Evolutionary conservation across 2,329 filamentous ascomycete species (phyloP).

Genomic region (Juglanconis sp.): DNA sequence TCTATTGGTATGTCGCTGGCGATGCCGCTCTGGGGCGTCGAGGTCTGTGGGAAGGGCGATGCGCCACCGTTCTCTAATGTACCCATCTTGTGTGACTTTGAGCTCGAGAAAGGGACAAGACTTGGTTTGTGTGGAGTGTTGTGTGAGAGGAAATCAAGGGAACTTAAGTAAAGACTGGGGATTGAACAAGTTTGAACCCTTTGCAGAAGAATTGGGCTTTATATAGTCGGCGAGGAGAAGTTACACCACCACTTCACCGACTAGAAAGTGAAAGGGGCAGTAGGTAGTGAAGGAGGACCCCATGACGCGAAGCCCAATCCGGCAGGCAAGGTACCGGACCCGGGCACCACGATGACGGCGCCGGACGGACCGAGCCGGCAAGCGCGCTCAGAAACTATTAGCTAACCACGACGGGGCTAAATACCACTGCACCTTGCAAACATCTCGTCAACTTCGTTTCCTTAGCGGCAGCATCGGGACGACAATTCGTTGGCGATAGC

Average conservation of each 20-base stretch:
- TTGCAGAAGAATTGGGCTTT: not conserved
- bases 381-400: too few relatives aligned
- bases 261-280: not conserved
- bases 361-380: not conserved
- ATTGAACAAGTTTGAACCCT: not conserved
- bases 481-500: too few relatives aligned
- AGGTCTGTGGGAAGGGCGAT: slow-evolving; percentile 31
- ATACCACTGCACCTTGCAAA: not conserved
- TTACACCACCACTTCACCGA: not conserved
- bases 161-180: not conserved
- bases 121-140: too few relatives aligned
- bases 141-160: too few relatives aligned
- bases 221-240: not conserved
- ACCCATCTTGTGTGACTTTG: slow-evolving; percentile 15
- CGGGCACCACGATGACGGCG: not conserved
- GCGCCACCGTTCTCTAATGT: slow-evolving; percentile 40
- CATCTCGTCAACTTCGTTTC: too few relatives aligned
- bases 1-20: slow-evolving; percentile 26
- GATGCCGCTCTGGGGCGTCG: slow-evolving; percentile 25
- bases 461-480: too few relatives aligned
- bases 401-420: not conserved
- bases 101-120: not conserved
- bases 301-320: slow-evolving; percentile 8
- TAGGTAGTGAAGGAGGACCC: not conserved
- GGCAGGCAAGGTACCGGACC: slow-evolving; percentile 1